phyloP scores from a whole-genome alignment of 495 filamentous ascomycete species.

The Hypomontagnella submonticulosa region DNA sequence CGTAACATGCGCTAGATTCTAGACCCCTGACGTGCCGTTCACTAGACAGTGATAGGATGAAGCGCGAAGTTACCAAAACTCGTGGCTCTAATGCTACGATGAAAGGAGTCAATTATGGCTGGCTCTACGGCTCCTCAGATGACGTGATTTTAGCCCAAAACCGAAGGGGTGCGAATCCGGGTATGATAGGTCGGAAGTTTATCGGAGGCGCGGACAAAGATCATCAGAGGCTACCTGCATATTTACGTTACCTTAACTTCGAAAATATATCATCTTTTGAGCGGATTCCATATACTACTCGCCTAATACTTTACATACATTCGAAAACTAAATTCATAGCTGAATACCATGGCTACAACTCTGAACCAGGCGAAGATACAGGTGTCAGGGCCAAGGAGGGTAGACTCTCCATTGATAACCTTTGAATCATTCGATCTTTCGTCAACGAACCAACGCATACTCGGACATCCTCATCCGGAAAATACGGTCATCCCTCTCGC shows the following conservation, averaged over 20 bases:
- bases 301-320: too few relatives aligned
- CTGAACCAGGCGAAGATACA: conserved; percentile 7
- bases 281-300: too few relatives aligned
- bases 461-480: conserved; percentile 53
- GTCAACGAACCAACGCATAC: conserved; percentile 53
- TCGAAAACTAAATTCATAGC: not conserved
- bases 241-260: too few relatives aligned
- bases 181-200: conserved; percentile 8
- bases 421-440: conserved; percentile 49
- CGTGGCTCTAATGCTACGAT: conserved; percentile 13
- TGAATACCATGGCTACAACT: conserved; percentile 23
- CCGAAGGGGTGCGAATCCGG: conserved; percentile 5
- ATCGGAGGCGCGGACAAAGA: conserved; percentile 5
- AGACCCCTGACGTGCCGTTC: conserved; percentile 14
- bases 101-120: conserved; percentile 3
- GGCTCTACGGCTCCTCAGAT: conserved; percentile 16
- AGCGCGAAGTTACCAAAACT: conserved; percentile 19
- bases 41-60: not conserved
- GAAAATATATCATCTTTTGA: too few relatives aligned
- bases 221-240: not conserved
- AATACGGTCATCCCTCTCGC: conserved; percentile 58
- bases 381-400: conserved; percentile 12
- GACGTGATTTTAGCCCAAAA: conserved; percentile 34
- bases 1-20: conserved; percentile 11
- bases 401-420: conserved; percentile 23